Conservation (phyloP, 805 yeast species). For the Kodamaea laetipori region DNA sequence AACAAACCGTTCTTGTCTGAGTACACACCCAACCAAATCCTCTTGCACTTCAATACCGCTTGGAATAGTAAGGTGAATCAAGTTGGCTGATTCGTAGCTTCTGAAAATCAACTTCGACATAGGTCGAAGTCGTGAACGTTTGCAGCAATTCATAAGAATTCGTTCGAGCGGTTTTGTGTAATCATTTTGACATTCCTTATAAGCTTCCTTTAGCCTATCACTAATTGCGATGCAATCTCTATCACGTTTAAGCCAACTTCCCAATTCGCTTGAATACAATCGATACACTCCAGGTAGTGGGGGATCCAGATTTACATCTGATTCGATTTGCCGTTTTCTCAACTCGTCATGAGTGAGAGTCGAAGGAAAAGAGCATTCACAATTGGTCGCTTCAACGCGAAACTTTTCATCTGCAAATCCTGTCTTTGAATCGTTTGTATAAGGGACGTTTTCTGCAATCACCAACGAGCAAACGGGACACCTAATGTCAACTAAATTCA, state of each 20-base stretch:
- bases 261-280: constrained; percentile 11
- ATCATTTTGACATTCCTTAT: too few species aligned
- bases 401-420: constrained; percentile 22
- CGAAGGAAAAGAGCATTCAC: not conserved
- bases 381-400: not conserved
- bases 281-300: constrained; percentile 13
- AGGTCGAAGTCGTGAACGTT: not conserved
- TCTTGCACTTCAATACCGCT: constrained; percentile 15
- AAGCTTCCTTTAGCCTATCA: not conserved
- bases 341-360: constrained; percentile 24
- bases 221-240: not conserved
- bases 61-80: constrained; percentile 15
- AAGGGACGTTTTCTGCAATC: constrained; percentile 13
- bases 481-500: constrained; percentile 11
- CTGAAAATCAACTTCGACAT: constrained; percentile 2
- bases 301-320: constrained; percentile 13
- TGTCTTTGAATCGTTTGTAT: constrained; percentile 13
- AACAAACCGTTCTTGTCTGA: constrained; percentile 26
- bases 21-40: constrained; percentile 29
- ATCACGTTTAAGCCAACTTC: not conserved
- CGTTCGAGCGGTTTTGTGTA: too few species aligned
- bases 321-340: constrained; percentile 21
- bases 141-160: too few species aligned
- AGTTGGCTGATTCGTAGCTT: constrained; percentile 16
- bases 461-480: constrained; percentile 19